A percentile compares a stretch with the other conserved stretches of the same genome.
Conservation (phyloP, 768 basidiomycete species). For the Pisolithus tinctorius region DNA sequence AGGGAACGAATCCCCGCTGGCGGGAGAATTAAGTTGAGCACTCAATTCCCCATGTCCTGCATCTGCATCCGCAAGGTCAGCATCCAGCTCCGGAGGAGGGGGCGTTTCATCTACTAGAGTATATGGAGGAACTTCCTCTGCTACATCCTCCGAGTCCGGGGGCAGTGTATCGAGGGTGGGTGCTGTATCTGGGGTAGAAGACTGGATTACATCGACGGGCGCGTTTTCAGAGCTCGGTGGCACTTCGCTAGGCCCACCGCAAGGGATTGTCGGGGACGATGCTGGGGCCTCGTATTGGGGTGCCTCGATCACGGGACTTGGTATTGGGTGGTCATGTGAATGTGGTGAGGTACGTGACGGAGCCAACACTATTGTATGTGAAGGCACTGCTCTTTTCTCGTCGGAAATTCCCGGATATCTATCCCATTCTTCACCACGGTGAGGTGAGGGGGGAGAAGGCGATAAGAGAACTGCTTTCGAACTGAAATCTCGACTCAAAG, state of each 20-base stretch:
- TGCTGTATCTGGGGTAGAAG: no score
- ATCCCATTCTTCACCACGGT: not conserved
- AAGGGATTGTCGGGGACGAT: no score
- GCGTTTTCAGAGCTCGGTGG: no score
- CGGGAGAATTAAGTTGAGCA: not conserved
- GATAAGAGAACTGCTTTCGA: not conserved
- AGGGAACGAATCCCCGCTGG: not conserved
- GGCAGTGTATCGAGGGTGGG: not conserved
- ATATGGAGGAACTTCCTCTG: slow-evolving; percentile 1
- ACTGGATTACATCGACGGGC: no score
- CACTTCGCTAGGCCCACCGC: no score
- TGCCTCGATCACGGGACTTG: no score
- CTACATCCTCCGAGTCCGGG: not conserved
- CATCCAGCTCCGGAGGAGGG: not conserved
- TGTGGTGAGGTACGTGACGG: no score
- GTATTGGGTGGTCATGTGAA: no score
- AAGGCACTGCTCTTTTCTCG: not conserved
- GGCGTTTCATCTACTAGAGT: not conserved
- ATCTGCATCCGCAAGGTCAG: no score
- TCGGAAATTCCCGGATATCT: not conserved
- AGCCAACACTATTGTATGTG: not conserved
- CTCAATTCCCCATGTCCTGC: no score
- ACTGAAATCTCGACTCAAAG: not conserved
- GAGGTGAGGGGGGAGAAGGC: not conserved
- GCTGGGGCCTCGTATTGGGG: no score